Conservation (phyloP, 345 rosid genomes). For the Acer campestre region DNA sequence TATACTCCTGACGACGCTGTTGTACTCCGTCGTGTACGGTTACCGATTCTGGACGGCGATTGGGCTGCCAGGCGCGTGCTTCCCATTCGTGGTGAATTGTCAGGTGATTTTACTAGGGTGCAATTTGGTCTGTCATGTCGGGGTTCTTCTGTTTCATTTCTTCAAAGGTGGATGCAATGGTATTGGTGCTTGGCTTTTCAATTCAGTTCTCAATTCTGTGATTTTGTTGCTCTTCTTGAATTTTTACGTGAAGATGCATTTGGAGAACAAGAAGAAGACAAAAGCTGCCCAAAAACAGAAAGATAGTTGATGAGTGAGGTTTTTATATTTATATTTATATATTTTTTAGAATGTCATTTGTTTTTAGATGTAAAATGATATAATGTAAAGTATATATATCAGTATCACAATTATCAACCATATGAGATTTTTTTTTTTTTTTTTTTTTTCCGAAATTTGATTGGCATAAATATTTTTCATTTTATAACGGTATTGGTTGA, state of each 20-base stretch:
- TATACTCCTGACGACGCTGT: constrained; percentile 61
- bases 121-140: constrained; percentile 74
- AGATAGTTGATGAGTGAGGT: background rate
- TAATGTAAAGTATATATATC: background rate
- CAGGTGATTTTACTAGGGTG: constrained; percentile 63
- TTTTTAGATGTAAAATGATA: background rate
- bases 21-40: constrained; percentile 78
- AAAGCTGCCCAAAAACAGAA: background rate
- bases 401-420: too few relatives aligned
- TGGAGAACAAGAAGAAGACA: constrained; percentile 10
- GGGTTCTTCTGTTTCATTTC: constrained; percentile 69
- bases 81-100: constrained; percentile 70
- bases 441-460: too few relatives aligned
- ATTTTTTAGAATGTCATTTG: too few relatives aligned
- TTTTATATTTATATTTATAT: too few relatives aligned
- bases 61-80: constrained; percentile 73
- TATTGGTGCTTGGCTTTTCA: constrained; percentile 85
- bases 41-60: constrained; percentile 94
- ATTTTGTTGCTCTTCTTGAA: constrained; percentile 62
- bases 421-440: too few relatives aligned
- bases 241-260: constrained; percentile 56
- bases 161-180: constrained; percentile 93
- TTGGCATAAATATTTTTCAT: too few relatives aligned
- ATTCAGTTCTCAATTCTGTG: constrained; percentile 70
- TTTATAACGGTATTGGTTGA: too few relatives aligned